Evolutionary conservation across 768 basidiomycete genomes (phyloP).

Genomic region (Cystobasidium tubakii): DNA sequence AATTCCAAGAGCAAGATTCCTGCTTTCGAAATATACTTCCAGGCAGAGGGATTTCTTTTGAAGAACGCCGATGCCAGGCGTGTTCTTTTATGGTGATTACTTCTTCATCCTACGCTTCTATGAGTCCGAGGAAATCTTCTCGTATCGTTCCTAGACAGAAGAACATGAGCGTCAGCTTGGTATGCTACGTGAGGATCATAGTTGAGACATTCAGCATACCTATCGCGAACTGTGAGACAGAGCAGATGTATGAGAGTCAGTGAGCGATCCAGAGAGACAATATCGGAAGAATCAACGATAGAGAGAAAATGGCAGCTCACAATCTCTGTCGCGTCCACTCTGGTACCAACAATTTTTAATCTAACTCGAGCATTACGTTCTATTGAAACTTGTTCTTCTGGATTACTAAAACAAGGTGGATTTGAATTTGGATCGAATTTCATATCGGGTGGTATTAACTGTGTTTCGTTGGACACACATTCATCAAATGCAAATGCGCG

Average conservation of each 20-base stretch:
- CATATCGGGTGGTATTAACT: constrained; percentile 93
- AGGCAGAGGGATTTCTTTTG: too few species aligned
- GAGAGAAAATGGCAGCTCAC: too few species aligned
- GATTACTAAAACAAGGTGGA: constrained; percentile 73
- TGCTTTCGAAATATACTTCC: too few species aligned
- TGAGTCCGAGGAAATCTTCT: constrained; percentile 35
- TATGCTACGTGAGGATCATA: neutral
- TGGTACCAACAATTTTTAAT: constrained; percentile 94
- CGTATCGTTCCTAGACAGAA: constrained; percentile 26
- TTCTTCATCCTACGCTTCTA: constrained; percentile 19
- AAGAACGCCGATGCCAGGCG: too few species aligned
- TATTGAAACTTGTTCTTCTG: constrained; percentile 66
- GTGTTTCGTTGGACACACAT: neutral
- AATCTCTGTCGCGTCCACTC: constrained; percentile 96
- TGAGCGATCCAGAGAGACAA: too few species aligned
- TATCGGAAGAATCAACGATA: too few species aligned
- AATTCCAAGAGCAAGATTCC: too few species aligned
- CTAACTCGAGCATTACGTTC: constrained; percentile 78
- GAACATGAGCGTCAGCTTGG: neutral
- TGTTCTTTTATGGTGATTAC: neutral
- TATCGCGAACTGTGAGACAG: constrained; percentile 17
- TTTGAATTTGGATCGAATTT: constrained; percentile 92
- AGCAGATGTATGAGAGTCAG: neutral
- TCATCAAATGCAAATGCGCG: neutral
- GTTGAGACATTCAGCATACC: neutral